Evolutionary conservation across 495 filamentous ascomycete species (phyloP).

Genomic region (Physcia stellaris): DNA sequence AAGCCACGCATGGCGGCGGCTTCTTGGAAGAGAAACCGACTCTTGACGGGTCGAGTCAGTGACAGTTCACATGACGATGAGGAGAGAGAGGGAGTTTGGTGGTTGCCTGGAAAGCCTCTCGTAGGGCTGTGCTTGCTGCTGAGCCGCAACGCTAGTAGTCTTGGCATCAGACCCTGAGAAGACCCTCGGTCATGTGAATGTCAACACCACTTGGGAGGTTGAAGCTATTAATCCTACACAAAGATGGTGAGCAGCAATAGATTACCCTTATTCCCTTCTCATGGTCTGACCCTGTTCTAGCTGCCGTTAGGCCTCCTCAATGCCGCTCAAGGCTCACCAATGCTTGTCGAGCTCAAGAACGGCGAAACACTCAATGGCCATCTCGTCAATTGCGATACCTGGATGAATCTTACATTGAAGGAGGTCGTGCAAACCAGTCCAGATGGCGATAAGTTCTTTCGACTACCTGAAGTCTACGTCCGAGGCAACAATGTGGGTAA

Average conservation of each 20-base stretch:
- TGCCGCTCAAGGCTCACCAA: constrained; percentile 93
- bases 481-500: constrained; percentile 98
- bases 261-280: too few relatives aligned
- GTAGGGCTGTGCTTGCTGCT: neutral
- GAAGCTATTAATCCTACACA: too few relatives aligned
- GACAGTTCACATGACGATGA: constrained; percentile 13
- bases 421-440: constrained; percentile 96
- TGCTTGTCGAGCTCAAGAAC: constrained; percentile 98
- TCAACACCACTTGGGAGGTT: too few relatives aligned
- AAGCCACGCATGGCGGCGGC: constrained; percentile 14
- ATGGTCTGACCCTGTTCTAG: constrained; percentile 32
- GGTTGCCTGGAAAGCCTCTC: too few relatives aligned
- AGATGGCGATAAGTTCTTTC: constrained; percentile 86
- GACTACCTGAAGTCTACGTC: constrained; percentile 86
- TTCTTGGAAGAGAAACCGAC: constrained; percentile 9
- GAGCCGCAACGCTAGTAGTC: too few relatives aligned
- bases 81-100: constrained; percentile 3
- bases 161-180: neutral
- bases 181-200: too few relatives aligned
- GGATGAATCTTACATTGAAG: constrained; percentile 97
- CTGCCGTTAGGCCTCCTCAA: constrained; percentile 85
- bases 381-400: constrained; percentile 90
- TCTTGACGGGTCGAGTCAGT: too few relatives aligned
- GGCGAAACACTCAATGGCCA: constrained; percentile 96
- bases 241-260: too few relatives aligned